These are phyloP conservation scores for Cruciata laevipes DNA, from an alignment of 257 asterid genomes.

Conservation along the genomic window DNA sequence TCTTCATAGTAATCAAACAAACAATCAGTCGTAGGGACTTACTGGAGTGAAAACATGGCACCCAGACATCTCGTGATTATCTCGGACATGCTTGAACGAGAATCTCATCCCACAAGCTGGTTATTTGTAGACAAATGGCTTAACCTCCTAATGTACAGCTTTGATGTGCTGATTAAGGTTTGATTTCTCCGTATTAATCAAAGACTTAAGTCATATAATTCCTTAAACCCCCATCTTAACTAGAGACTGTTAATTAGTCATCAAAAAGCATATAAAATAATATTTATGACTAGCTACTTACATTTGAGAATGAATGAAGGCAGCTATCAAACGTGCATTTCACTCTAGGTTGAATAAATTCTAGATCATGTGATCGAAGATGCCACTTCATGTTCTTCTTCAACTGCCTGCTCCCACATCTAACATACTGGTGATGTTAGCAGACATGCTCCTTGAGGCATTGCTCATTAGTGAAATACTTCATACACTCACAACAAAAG, in stretches of 20 bases:
- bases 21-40: constrained; percentile 18
- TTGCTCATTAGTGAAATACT: constrained; percentile 55
- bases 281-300: constrained; percentile 10
- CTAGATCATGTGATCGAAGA: constrained; percentile 52
- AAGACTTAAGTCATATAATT: not conserved
- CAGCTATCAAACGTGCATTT: constrained; percentile 58
- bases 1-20: too few relatives aligned
- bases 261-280: too few relatives aligned
- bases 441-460: constrained; percentile 70
- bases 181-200: not conserved
- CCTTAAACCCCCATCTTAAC: too few relatives aligned
- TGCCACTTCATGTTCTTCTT: constrained; percentile 88
- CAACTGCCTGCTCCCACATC: constrained; percentile 74
- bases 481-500: constrained; percentile 75
- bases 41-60: constrained; percentile 56
- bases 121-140: constrained; percentile 52
- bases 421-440: constrained; percentile 56
- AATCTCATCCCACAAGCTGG: constrained; percentile 61
- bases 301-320: constrained; percentile 51
- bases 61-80: constrained; percentile 73
- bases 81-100: constrained; percentile 82
- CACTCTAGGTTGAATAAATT: constrained; percentile 30
- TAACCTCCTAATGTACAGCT: constrained; percentile 57
- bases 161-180: constrained; percentile 63
- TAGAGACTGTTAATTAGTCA: too few relatives aligned